Percentiles rank a stretch among this genome's conserved stretches.
phyloP scores from a whole-genome alignment of 768 basidiomycete genomes.

The Rhodosporidiobolus sp. region DNA sequence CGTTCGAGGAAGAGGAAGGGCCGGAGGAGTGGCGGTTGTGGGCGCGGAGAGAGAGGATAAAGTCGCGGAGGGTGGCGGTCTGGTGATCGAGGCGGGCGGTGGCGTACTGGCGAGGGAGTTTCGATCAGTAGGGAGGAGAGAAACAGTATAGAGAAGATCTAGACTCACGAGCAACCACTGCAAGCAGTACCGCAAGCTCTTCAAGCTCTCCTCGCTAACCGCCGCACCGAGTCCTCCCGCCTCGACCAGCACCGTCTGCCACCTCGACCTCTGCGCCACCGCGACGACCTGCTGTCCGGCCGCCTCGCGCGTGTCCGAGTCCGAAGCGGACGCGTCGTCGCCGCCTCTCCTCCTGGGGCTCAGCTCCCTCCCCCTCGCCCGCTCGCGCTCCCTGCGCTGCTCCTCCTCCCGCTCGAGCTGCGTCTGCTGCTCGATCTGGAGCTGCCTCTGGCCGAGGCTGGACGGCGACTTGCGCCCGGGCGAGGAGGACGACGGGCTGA shows the following conservation, averaged over 20 bases:
- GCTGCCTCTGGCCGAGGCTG: not conserved
- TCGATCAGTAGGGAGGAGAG: not conserved
- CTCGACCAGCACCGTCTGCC: constrained; percentile 79
- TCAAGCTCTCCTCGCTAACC: constrained; percentile 85
- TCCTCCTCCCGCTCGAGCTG: not conserved
- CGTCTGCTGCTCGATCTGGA: not conserved
- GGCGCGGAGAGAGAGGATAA: constrained; percentile 61
- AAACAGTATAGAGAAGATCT: constrained; percentile 21
- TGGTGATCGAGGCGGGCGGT: constrained; percentile 83
- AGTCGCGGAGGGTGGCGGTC: constrained; percentile 76
- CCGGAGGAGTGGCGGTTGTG: constrained; percentile 37
- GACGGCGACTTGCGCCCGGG: not conserved
- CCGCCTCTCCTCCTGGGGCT: not conserved
- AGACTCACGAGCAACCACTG: constrained; percentile 64
- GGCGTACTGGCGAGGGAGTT: constrained; percentile 62
- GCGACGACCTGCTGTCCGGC: constrained; percentile 21
- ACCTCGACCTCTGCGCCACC: constrained; percentile 58
- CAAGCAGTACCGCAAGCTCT: constrained; percentile 75
- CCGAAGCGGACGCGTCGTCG: not conserved
- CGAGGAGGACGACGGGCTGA: constrained; percentile 45
- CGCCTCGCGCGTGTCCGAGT: not conserved
- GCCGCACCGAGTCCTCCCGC: constrained; percentile 77
- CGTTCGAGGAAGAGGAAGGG: constrained; percentile 46
- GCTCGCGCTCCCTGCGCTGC: not conserved
- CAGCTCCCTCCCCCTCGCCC: not conserved